Base-by-base conservation (phyloP, 306 rosid species). In the Citrullus mucosospermus region DNA sequence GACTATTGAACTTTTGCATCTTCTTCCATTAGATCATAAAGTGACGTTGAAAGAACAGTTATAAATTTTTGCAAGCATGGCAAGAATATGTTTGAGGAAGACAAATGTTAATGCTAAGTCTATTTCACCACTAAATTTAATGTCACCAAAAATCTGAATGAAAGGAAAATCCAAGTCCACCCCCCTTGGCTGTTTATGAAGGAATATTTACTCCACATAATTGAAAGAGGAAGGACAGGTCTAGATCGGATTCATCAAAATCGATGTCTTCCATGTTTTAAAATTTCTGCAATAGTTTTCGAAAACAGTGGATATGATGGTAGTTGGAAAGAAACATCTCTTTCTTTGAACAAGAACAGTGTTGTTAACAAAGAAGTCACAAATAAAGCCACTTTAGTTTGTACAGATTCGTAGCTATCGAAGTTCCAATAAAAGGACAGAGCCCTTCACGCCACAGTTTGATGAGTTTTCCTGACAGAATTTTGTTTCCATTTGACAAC, bases 401-500 rank as follows among this genome's bases (percentile, higher is more conserved):
- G 41, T 16, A 72, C 59, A 25, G 77, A 13, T 46, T 72, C 44
- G 59, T 72, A 48, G 43, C 36, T 72, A 30, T 48, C 60, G 59
- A 72, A 48, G 77, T 72, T 72, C 60, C 77, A 50, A 50, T 36
- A 51, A 50, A 73, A 73, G 62, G 22, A 25, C 60, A 25, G 60
- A 25, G 60, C 41, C 18, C 59, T 72, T n/a, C 59, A 50, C 59
- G 22, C 41, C 57, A 48, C 39, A 22, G 41, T 50, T 72, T 72
- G 43, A 14, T 13, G 60, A 72, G 60, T 72, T 51, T 51, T 73
- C 46, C 44, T 32, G 78, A 73, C 78, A 73, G 61, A 73, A 51
- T 32, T 22, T 17, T 57, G 70, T 53, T 61, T 58, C 39, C 50
- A 55, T 78, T 75, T 67, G 80, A 82, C 76, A 77, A 81, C 85